These are phyloP conservation scores for Xylaria hypoxylon DNA, from an alignment of 2,329 filamentous ascomycete species.

Conservation along the genomic window DNA sequence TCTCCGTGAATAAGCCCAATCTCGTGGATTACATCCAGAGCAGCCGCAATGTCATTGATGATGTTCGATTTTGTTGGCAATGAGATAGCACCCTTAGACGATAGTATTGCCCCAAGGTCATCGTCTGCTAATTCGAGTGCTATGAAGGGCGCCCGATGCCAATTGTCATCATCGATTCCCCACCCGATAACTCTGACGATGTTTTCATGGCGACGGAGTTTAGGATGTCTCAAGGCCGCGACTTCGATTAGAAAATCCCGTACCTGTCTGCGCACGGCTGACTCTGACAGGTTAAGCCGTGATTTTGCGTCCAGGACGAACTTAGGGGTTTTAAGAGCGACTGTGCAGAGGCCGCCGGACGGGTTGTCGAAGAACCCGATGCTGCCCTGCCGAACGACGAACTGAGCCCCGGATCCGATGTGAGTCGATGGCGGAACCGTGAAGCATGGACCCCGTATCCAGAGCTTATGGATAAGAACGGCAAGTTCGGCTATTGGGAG, in stretches of 20 bases:
- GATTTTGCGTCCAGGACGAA: not conserved
- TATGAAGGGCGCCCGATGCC: not conserved
- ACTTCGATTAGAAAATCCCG: not conserved
- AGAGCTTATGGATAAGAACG: conserved; percentile 1
- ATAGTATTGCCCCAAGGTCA: not conserved
- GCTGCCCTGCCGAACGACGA: not conserved
- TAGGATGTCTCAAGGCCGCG: not conserved
- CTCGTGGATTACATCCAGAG: not conserved
- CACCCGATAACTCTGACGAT: not conserved
- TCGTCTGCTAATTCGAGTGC: not conserved
- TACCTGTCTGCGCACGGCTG: not conserved
- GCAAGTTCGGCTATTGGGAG: conserved; percentile 3
- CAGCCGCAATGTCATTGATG: not conserved
- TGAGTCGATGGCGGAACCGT: not conserved
- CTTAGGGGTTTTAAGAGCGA: not conserved
- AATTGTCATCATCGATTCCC: conserved; percentile 1
- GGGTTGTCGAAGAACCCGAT: not conserved
- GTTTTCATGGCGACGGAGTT: not conserved
- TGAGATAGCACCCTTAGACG: not conserved
- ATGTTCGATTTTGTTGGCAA: not conserved
- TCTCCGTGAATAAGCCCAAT: not conserved
- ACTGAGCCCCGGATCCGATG: not conserved
- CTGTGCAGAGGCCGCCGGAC: not conserved
- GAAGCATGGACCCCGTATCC: not conserved
- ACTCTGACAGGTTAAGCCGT: not conserved